Base-by-base conservation (phyloP, 192 early-diverging fungal genomes). In the Ramicandelaber brevisporus region DNA sequence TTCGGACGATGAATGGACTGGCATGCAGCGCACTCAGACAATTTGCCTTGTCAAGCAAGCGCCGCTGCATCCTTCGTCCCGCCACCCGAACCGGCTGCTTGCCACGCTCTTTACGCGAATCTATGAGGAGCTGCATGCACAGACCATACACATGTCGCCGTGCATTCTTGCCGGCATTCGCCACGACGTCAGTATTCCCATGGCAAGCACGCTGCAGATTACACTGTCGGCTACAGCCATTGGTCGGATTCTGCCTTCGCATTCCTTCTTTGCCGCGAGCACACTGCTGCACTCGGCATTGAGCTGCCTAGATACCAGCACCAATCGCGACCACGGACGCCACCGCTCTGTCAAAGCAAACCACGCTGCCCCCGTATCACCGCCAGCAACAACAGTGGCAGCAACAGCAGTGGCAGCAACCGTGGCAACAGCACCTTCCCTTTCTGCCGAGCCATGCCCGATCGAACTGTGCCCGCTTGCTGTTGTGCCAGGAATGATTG, bases 81-180 rank as follows among this genome's bases (percentile, higher is more conserved):
- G 77, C 31, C 73, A 77, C 41, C 73, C 75, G 8, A 81, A 73
- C 34, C 55, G 66, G 5, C 70, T 74, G 26, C 55, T 81, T 0
- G 69, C 75, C 1, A 48, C 43, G 6, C 31, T 81, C 17, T 71
- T 79, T 44, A 57, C 57, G 29, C 34, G 47, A 5, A 40, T 75
- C 5, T 75, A 81, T 31, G 40, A 65, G 16, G 71, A 77, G 17
- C 35, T 79, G 15, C 50, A 61, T 16, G 50, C 67, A 12, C 61
- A 65, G 30, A 43, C 77, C 17, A 39, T 54, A 10, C 73, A 67
- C 40, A 57, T 77, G 13, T 30, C 42, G 8, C 61, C 61, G 8
- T 78, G 73, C 44, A 49, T 69, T 6, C 41, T 80, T 19, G 60
- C 49, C 8, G 66, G 65, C n/a, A 33, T 79, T 14, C 44, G 58